Evolutionary conservation across 495 filamentous ascomycete genomes (phyloP), one percentile per base, ranked within the genome.

Genomic region (Podospora pseudocomata): DNA sequence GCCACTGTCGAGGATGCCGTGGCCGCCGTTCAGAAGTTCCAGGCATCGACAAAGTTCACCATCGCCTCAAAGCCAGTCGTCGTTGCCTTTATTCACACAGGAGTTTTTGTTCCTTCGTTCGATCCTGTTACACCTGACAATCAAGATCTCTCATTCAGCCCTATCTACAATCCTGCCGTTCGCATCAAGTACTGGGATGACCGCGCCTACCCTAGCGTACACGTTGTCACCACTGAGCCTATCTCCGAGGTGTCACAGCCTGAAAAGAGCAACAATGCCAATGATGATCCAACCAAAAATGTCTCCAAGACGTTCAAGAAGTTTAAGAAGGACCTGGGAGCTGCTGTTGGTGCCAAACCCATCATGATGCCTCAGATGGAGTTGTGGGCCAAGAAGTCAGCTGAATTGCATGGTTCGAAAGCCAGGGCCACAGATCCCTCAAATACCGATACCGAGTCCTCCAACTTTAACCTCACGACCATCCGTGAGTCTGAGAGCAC

Each of bases 331-430:
- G 79, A 81, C 9, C 96, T 93, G 92, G 75, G 82, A 88, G 26
- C 69, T 34, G 64, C 65, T 3, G 53, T 66, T 19, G 70, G 30
- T 20, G 20, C 63, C 30, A 70, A 95, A 90, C 77, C 82, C 56
- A 78, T 81, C 23, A 85, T 86, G 77, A 84, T 83, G 57, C 84
- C 84, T 3, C 91, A 96, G 72, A 82, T 97, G 44, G 90, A 95
- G 78, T 91, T 93, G 77, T 97, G 93, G 93, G 87, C 89, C 63
- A 90, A 94, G 72, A 91, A 92, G 28, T 91, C 92, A 72, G 91
- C 90, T 0, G 92, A 97, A 74, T 81, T 97, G 54, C 92, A 94
- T 70, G 90, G 91, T 1, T 80, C 74, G 5, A 76, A 72, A 62
- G 68, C 68, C 18, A 61, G 26, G 13, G 44, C 55, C 18, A 68